phyloP scores from a whole-genome alignment of 2,329 filamentous ascomycete species.

The Capronia americana region DNA sequence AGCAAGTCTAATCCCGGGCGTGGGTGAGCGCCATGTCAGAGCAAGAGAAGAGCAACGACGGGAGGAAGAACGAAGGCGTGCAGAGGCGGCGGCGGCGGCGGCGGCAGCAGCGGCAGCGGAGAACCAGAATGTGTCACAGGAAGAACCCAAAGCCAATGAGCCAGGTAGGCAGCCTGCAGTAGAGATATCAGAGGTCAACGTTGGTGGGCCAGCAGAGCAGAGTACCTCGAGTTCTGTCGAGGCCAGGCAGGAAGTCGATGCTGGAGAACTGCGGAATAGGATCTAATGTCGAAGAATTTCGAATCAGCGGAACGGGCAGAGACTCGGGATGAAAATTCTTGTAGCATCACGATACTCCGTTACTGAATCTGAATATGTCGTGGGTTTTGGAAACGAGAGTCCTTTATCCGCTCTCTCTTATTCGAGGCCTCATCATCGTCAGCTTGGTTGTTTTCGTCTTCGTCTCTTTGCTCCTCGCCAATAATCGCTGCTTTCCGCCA shows the following conservation, averaged over 20 bases:
- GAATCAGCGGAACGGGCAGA: neutral
- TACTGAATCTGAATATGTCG: neutral
- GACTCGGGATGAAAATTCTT: neutral
- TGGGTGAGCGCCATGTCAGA: slow-evolving; percentile 66
- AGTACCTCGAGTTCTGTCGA: slow-evolving; percentile 22
- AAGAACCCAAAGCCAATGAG: slow-evolving; percentile 1
- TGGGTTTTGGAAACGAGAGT: neutral
- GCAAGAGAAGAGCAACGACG: slow-evolving; percentile 52
- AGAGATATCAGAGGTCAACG: slow-evolving; percentile 11
- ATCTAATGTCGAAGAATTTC: neutral
- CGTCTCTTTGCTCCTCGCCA: neutral
- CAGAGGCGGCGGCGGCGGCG: slow-evolving; percentile 27
- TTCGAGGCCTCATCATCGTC: neutral
- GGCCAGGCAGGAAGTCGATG: neutral
- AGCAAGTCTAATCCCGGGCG: slow-evolving; percentile 66
- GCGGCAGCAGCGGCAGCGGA: neutral
- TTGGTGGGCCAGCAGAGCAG: slow-evolving; percentile 5
- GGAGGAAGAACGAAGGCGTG: slow-evolving; percentile 35
- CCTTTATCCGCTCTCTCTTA: neutral
- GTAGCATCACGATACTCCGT: neutral
- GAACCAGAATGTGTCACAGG: neutral
- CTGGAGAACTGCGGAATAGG: slow-evolving; percentile 22
- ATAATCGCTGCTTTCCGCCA: neutral
- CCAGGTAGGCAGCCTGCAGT: neutral
- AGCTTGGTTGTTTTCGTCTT: neutral